Evolutionary conservation across 495 filamentous ascomycete genomes (phyloP), one percentile per base, ranked within the genome.

Genomic region (Daldinia caldariorum): DNA sequence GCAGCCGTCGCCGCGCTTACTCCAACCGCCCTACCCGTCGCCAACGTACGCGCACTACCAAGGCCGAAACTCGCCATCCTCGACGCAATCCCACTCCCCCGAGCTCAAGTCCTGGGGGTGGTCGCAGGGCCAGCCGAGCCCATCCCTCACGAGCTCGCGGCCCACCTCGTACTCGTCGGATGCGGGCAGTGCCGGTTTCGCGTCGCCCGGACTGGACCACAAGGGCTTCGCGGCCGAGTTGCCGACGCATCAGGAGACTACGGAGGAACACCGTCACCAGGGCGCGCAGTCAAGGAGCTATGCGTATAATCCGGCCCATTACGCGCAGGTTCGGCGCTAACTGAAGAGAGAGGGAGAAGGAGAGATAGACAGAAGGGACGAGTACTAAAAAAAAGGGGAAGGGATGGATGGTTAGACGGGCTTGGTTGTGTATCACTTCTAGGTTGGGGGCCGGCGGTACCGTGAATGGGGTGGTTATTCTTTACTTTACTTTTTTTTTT

Each of bases 291-390:
- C 64, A 0, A 66, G 63, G 12, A 74, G 66, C 14, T 76, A 77
- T 3, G 73, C 73, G 1, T 84, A 84, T 58, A 84, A 83, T 58
- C 81, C 82, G 7, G 78, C 79, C 1, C 80, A 84, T 62, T 84
- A 82, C 22, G 79, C 76, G 9, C 77, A 78, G 58, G 45, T 68
- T 4, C 57, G 67, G 22, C 72, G 63, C 2, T 56, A 55, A 8
- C 58, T 45, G 16, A 54, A 26, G 26, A 26, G 26, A 26, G 26
- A 26, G 26, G 26, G 26, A 26, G 26, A 3, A 3, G 26, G 26
- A 26, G 26, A 26, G 26, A 26, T 1, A 26, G 26, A 26, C 1
- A 26, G 26, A 26, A 18, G 13, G 60, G 37, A 37, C 31, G 22
- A 20, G 31, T 3, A 53, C 37, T 20, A 31, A 22, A 45, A 56